phyloP scores from a whole-genome alignment of 768 basidiomycete species.

The Serendipita vermifera region DNA sequence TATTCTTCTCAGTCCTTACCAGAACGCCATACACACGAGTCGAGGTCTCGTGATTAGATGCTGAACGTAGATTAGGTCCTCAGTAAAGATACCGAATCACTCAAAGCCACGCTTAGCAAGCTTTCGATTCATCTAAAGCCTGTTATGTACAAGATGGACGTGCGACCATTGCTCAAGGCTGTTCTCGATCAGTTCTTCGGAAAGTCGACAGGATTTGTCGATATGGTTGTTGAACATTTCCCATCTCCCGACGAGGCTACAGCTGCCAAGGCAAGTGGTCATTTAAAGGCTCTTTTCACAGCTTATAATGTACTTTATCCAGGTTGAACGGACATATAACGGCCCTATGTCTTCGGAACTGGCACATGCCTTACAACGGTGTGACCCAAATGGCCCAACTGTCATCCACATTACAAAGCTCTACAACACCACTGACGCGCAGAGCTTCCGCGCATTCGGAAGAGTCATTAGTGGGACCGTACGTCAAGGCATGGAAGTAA shows the following conservation, averaged over 20 bases:
- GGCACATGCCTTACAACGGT: constrained; percentile 66
- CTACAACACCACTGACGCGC: constrained; percentile 93
- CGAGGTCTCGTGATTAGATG: neutral
- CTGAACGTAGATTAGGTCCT: constrained; percentile 44
- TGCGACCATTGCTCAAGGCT: constrained; percentile 83
- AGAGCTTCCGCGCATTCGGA: constrained; percentile 92
- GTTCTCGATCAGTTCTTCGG: constrained; percentile 96
- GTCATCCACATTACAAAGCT: constrained; percentile 91
- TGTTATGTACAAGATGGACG: constrained; percentile 97
- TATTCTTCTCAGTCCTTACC: constrained; percentile 5
- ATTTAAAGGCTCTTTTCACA: neutral
- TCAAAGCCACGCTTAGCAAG: constrained; percentile 62
- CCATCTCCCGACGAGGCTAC: constrained; percentile 63
- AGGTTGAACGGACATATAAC: constrained; percentile 77
- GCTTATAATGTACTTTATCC: constrained; percentile 10
- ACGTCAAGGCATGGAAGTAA: constrained; percentile 67
- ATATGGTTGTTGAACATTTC: constrained; percentile 81
- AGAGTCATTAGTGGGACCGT: constrained; percentile 88
- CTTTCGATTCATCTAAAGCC: constrained; percentile 82
- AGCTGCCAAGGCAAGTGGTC: constrained; percentile 39
- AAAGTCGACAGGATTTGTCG: constrained; percentile 73
- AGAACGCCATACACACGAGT: too few relatives aligned
- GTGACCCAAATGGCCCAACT: constrained; percentile 72
- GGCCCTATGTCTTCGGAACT: constrained; percentile 77
- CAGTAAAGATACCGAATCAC: constrained; percentile 81